Percentiles rank a stretch among this genome's conserved stretches.
Conservation (phyloP, 23 red algal genomes). For the Cyanidium caldarium region DNA sequence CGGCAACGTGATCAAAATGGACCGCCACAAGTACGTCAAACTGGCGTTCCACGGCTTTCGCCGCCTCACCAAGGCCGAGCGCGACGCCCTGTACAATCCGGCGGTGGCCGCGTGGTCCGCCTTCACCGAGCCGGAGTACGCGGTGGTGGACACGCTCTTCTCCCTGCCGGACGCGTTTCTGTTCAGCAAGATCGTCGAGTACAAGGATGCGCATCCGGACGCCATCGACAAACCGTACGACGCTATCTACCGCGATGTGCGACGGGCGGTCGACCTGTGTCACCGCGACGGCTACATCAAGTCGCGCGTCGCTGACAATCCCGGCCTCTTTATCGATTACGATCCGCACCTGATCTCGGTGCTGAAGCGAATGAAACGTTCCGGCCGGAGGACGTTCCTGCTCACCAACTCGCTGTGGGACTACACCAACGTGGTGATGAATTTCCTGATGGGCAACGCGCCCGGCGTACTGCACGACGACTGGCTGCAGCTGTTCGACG, state of each 20-base stretch:
- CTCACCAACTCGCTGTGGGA: conserved; percentile 92
- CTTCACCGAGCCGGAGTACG: conserved; percentile 66
- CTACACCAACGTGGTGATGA: conserved; percentile 93
- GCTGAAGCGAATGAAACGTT: conserved; percentile 35
- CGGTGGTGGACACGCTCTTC: conserved; percentile 87
- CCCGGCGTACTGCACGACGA: conserved; percentile 14
- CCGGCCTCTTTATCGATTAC: conserved; percentile 41
- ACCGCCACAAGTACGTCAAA: conserved; percentile 99
- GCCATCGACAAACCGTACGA: conserved; percentile 32
- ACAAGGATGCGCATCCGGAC: conserved; percentile 57
- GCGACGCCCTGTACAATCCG: conserved; percentile 60
- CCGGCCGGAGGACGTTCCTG: conserved; percentile 83
- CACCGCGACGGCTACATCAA: conserved; percentile 98
- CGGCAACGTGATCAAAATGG: conserved; percentile 96
- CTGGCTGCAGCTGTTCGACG: conserved; percentile 87
- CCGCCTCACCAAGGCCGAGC: conserved; percentile 48
- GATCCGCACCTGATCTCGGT: conserved; percentile 52
- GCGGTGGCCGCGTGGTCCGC: conserved; percentile 31
- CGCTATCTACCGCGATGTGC: conserved; percentile 76
- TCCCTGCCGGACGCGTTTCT: conserved; percentile 90
- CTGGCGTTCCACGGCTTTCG: conserved; percentile 68
- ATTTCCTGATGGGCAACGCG: conserved; percentile 35
- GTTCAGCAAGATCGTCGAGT: conserved; percentile 56
- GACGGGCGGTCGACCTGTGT: conserved; percentile 78
- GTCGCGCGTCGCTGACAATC: conserved; percentile 43